Percentiles rank a stretch among this genome's conserved stretches.
phyloP scores from a whole-genome alignment of 2,329 filamentous ascomycete species.

The Peltaster fructicola region DNA sequence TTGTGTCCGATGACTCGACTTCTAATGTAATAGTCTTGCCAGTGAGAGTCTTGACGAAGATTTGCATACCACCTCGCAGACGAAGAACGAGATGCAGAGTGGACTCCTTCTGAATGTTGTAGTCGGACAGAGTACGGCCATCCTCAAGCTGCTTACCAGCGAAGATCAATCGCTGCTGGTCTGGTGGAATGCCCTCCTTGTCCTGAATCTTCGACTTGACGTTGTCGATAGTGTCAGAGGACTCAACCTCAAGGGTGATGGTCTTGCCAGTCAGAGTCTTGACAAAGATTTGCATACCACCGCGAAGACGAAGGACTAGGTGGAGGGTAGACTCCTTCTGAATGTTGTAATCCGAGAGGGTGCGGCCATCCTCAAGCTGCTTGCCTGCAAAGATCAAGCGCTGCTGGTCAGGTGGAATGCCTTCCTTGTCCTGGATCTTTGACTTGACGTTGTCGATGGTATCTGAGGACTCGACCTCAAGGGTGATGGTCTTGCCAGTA shows the following conservation, averaged over 20 bases:
- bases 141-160: conserved; percentile 43
- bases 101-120: conserved; percentile 93
- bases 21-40: conserved; percentile 98
- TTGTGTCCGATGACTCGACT: conserved; percentile 94
- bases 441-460: conserved; percentile 94
- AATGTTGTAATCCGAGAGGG: conserved; percentile 83
- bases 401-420: conserved; percentile 90
- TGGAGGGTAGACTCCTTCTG: conserved; percentile 54
- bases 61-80: conserved; percentile 67
- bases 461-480: conserved; percentile 54
- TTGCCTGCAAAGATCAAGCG: conserved; percentile 92
- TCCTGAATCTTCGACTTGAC: conserved; percentile 81
- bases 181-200: conserved; percentile 74
- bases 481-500: conserved; percentile 50
- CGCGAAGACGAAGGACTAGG: conserved; percentile 45
- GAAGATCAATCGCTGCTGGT: conserved; percentile 73
- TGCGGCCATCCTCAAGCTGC: conserved; percentile 88
- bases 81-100: conserved; percentile 92
- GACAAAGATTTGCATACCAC: conserved; percentile 47
- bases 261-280: conserved; percentile 57
- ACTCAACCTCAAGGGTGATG: conserved; percentile 82
- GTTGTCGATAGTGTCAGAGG: conserved; percentile 81
- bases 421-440: conserved; percentile 97
- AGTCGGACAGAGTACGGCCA: conserved; percentile 76
- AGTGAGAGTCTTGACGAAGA: conserved; percentile 98